Percentiles rank a stretch among this genome's conserved stretches.
phyloP scores from a whole-genome alignment of 2,329 filamentous ascomycete genomes.

The Passalora sequoiae region DNA sequence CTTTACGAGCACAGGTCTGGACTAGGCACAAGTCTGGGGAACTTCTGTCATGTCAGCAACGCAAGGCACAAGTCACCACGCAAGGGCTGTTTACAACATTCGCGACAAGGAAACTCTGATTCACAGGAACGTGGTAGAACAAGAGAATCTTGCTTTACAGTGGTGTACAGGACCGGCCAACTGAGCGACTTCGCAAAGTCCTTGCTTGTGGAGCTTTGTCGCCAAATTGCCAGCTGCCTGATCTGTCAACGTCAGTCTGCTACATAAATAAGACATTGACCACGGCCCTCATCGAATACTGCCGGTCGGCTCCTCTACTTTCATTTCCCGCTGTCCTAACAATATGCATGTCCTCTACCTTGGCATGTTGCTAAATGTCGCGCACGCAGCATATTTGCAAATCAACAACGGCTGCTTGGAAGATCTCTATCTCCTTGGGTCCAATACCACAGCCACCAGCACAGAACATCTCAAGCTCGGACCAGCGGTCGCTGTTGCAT shows the following conservation, averaged over 20 bases:
- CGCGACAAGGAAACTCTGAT: background rate
- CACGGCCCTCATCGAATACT: background rate
- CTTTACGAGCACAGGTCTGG: background rate
- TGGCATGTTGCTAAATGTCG: slow-evolving; percentile 11
- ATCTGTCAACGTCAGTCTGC: background rate
- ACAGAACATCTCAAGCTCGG: background rate
- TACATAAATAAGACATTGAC: background rate
- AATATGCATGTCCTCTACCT: no score
- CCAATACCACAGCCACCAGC: slow-evolving; percentile 8
- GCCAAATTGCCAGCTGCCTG: background rate
- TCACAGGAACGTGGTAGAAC: background rate
- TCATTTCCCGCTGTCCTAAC: slow-evolving; percentile 4
- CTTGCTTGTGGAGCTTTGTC: background rate
- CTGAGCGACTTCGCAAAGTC: no score
- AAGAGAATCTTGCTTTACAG: background rate
- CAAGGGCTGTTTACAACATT: background rate
- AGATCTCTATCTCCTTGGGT: slow-evolving; percentile 26
- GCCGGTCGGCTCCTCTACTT: background rate
- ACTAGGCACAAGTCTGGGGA: background rate
- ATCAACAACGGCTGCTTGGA: slow-evolving; percentile 29
- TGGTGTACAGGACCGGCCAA: no score
- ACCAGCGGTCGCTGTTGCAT: background rate
- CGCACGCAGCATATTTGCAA: slow-evolving; percentile 12
- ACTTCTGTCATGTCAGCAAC: background rate
- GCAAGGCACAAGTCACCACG: background rate